A percentile compares a stretch with the other conserved stretches of the same genome.
Evolutionary conservation across 768 basidiomycete genomes (phyloP).

Genomic region (Paxillus involutus): DNA sequence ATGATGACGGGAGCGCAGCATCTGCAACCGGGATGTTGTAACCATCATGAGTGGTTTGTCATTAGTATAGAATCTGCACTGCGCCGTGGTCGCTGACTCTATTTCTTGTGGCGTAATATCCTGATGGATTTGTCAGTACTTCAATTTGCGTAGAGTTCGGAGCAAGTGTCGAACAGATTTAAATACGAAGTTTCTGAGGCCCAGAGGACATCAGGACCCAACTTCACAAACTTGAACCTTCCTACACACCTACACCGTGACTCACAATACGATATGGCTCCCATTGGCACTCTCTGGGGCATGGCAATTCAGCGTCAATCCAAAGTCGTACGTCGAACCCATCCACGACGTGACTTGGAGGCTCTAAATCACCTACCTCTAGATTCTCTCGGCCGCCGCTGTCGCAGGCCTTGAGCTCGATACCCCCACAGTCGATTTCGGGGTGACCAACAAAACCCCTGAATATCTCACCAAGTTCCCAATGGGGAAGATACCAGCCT

Average conservation of each 20-base stretch:
- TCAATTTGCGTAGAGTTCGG: too few species aligned
- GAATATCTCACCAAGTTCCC: conserved; percentile 32
- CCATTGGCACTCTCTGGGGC: conserved; percentile 28
- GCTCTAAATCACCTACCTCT: neutral
- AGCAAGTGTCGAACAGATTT: too few species aligned
- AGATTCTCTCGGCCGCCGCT: conserved; percentile 26
- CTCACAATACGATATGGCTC: conserved; percentile 17
- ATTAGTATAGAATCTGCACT: too few species aligned
- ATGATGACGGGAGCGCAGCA: too few species aligned
- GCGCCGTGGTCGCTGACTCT: too few species aligned
- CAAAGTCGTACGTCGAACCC: conserved; percentile 22
- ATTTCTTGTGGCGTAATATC: too few species aligned
- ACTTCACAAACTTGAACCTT: neutral
- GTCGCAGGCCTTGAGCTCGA: conserved; percentile 28
- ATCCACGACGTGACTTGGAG: neutral
- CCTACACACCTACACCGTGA: neutral
- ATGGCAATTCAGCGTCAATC: conserved; percentile 23
- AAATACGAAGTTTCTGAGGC: too few species aligned
- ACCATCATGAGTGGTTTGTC: too few species aligned
- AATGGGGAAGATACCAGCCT: conserved; percentile 27
- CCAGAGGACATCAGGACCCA: neutral
- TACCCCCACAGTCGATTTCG: conserved; percentile 18
- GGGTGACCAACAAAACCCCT: conserved; percentile 23
- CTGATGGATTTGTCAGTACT: too few species aligned
- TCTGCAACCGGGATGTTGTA: too few species aligned